Conservation (phyloP, 805 yeast species). For the Deakozyma indianensis region DNA sequence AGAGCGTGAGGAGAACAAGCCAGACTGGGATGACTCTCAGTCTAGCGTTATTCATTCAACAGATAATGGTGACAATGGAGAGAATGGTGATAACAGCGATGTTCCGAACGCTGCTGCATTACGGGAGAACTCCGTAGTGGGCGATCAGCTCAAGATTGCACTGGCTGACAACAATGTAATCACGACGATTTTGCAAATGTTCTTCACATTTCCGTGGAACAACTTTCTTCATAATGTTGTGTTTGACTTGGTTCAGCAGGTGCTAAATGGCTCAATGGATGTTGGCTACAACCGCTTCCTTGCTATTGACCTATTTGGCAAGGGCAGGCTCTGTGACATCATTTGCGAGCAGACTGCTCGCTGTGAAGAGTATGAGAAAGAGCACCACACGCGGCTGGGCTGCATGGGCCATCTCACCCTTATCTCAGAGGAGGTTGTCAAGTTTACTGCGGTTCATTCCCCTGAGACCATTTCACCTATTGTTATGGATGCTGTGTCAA, state of each 20-base stretch:
- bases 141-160: slow-evolving; percentile 76
- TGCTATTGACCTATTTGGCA: slow-evolving; percentile 56
- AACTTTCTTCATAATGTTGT: slow-evolving; percentile 95
- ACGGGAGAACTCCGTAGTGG: slow-evolving; percentile 56
- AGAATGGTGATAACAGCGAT: neutral
- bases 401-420: slow-evolving; percentile 95
- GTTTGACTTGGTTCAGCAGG: slow-evolving; percentile 90
- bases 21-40: neutral
- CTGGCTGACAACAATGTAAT: slow-evolving; percentile 62
- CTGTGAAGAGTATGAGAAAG: slow-evolving; percentile 46
- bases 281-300: slow-evolving; percentile 72
- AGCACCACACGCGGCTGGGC: slow-evolving; percentile 58
- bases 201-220: slow-evolving; percentile 88
- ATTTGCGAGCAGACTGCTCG: slow-evolving; percentile 48
- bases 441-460: slow-evolving; percentile 50
- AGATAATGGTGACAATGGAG: too few relatives aligned
- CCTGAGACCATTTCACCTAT: slow-evolving; percentile 44
- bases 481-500: slow-evolving; percentile 32
- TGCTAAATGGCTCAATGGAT: slow-evolving; percentile 76
- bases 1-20: slow-evolving; percentile 1
- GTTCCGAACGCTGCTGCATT: slow-evolving; percentile 25
- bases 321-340: slow-evolving; percentile 41
- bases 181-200: slow-evolving; percentile 52
- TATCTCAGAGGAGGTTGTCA: slow-evolving; percentile 91
- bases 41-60: slow-evolving; percentile 13